Base-by-base conservation (phyloP, 441 rosid genomes). In the Arabidopsis lyrata region DNA sequence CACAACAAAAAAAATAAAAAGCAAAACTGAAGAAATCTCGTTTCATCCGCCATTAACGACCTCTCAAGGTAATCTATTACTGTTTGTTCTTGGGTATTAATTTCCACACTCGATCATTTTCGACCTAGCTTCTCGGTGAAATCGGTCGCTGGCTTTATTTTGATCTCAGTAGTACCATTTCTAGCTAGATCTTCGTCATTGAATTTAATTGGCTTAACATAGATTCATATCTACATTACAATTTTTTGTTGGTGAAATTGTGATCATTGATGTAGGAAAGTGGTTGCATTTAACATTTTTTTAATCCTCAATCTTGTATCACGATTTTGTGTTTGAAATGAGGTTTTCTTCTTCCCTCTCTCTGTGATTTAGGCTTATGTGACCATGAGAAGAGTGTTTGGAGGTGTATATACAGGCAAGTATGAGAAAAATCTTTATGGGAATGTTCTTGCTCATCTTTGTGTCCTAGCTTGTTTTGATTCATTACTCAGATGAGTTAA, bases 381-480 rank as follows among this genome's bases (percentile, higher is more conserved):
- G 66, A 74, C 65, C 74, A 65, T 69, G 47, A 59, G 53, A 42
- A 75, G 70, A 75, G 74, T 67, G 44, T 64, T 81, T 27, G 82
- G 80, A 66, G 72, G 66, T 66, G 45, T 66, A 38, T 27, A 70
- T 9, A 38, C 80, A 78, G 84, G 88, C 81, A 80, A 82, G 86
- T 66, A 10, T 69, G 38, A 41, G 8, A 2, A 52, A 52, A 14
- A 22, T 36, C 16, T 39, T 65, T 7, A 35, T 63, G 41, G 45
- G 6, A 62, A 59, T 67, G 18, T 34, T 72, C 18, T 32, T 35
- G 7, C 9, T 52, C 4, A 11, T 66, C 47, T 29, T 27, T 55
- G 38, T 44, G 1, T 2, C n/a, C 18, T 53, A 41, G 63, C 56
- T 72, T 4, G 8, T 36, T 36, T n/a, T 32, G 38, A 29, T 63